Percentiles rank a stretch among this genome's conserved stretches.
These are phyloP conservation scores for Keqinozyma sinolaborantium DNA, from an alignment of 1,139 yeast species.

Conservation along the genomic window DNA sequence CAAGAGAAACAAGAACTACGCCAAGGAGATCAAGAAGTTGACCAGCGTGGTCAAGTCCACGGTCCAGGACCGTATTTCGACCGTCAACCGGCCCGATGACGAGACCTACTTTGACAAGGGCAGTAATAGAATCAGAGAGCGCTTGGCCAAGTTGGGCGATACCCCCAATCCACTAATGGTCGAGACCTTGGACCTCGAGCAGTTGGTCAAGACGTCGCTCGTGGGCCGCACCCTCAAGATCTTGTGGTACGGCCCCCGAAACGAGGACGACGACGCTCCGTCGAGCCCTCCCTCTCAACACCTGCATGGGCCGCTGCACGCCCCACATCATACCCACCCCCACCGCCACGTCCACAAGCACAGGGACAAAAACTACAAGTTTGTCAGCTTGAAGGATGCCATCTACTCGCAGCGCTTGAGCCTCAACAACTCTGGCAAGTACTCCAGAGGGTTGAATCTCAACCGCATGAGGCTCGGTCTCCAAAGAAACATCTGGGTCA, in stretches of 20 bases:
- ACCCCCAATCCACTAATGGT: conserved; percentile 36
- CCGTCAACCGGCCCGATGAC: conserved; percentile 25
- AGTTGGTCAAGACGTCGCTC: conserved; percentile 27
- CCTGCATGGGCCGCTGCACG: conserved; percentile 6
- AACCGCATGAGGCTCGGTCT: conserved; percentile 36
- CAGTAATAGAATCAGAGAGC: conserved; percentile 30
- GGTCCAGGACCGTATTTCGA: conserved; percentile 57
- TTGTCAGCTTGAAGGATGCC: conserved; percentile 36
- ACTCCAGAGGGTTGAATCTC: conserved; percentile 27
- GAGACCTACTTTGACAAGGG: conserved; percentile 15
- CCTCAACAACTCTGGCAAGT: conserved; percentile 23
- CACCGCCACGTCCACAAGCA: neutral
- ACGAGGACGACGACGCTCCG: neutral
- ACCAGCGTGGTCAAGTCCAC: conserved; percentile 69
- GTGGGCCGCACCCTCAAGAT: conserved; percentile 34
- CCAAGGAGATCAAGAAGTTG: conserved; percentile 56
- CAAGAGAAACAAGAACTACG: conserved; percentile 28
- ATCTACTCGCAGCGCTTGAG: conserved; percentile 22
- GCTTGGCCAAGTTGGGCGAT: conserved; percentile 36
- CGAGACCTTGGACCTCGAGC: conserved; percentile 41
- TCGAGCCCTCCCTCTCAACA: neutral
- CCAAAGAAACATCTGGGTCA: conserved; percentile 16
- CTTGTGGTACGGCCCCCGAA: conserved; percentile 29
- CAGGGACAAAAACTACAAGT: conserved; percentile 18
- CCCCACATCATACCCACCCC: conserved; percentile 11